Evolutionary conservation across 2,329 filamentous ascomycete genomes (phyloP).

Genomic region (Calonectria montana): DNA sequence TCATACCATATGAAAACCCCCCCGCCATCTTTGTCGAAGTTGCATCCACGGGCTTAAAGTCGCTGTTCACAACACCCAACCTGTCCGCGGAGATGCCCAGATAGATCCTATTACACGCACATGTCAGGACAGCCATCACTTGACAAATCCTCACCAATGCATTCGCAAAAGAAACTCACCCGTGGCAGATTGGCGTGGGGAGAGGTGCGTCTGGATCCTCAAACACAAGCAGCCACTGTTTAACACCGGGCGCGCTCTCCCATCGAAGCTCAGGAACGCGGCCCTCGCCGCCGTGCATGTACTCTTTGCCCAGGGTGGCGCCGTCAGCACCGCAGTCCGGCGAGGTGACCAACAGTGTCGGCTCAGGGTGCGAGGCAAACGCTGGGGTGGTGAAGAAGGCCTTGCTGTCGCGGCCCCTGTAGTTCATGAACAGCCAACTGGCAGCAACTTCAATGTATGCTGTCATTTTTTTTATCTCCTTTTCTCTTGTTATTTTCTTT

Average conservation of each 20-base stretch:
- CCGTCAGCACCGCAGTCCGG: conserved; percentile 54
- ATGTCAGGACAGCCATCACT: too few relatives aligned
- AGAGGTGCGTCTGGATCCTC: conserved; percentile 61
- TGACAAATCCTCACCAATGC: too few relatives aligned
- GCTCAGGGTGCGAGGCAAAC: conserved; percentile 47
- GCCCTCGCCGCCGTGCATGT: conserved; percentile 53
- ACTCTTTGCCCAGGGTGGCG: conserved; percentile 49
- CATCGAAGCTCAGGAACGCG: conserved; percentile 55
- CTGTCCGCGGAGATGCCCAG: conserved; percentile 37
- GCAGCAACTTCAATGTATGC: conserved; percentile 49
- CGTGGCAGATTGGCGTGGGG: conserved; percentile 57
- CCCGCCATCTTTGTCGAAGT: conserved; percentile 49
- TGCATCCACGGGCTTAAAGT: conserved; percentile 50
- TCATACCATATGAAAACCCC: conserved; percentile 60
- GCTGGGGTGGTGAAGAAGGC: conserved; percentile 51
- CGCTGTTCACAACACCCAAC: conserved; percentile 36
- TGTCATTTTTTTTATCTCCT: conserved; percentile 32
- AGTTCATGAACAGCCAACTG: conserved; percentile 54
- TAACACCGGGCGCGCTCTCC: conserved; percentile 49
- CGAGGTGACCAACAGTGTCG: conserved; percentile 52
- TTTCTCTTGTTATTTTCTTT: neutral
- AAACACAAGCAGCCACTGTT: conserved; percentile 58
- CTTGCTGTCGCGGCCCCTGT: conserved; percentile 52
- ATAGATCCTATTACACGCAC: conserved; percentile 31
- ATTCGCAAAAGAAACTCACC: conserved; percentile 44